Evolutionary conservation across 257 asterid genomes (phyloP).

Genomic region (Linaria vulgaris): DNA sequence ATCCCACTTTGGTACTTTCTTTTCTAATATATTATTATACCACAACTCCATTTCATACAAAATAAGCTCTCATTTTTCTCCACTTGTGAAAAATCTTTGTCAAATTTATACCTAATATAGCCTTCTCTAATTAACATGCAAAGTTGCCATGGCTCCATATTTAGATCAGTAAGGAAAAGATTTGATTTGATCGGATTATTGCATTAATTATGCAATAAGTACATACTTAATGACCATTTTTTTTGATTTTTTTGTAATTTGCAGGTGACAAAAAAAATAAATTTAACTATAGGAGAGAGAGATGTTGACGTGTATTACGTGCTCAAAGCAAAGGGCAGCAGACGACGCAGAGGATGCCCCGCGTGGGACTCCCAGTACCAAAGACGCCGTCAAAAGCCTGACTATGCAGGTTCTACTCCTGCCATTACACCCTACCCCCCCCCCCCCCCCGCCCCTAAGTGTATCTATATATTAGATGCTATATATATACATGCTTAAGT

Average conservation of each 20-base stretch:
- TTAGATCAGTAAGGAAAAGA: too few relatives aligned
- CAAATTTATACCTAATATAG: constrained; percentile 19
- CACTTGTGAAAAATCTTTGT: neutral
- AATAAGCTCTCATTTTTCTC: too few relatives aligned
- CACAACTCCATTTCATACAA: constrained; percentile 9
- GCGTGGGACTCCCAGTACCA: constrained; percentile 87
- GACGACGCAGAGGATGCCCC: constrained; percentile 68
- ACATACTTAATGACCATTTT: neutral
- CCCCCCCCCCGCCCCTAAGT: neutral
- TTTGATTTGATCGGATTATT: neutral
- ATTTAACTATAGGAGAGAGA: constrained; percentile 7
- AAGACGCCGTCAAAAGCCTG: constrained; percentile 99
- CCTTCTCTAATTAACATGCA: too few relatives aligned
- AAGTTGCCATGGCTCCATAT: too few relatives aligned
- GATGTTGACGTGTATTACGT: constrained; percentile 98
- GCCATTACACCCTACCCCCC: constrained; percentile 7
- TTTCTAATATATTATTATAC: neutral
- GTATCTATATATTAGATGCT: neutral
- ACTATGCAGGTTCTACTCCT: constrained; percentile 74
- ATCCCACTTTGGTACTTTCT: neutral
- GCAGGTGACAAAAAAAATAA: constrained; percentile 30
- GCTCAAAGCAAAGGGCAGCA: constrained; percentile 76
- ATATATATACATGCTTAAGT: neutral
- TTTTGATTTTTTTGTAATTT: neutral
- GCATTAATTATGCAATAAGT: constrained; percentile 8